phyloP scores from a whole-genome alignment of 345 rosid genomes.

The Lepidium didymum region DNA sequence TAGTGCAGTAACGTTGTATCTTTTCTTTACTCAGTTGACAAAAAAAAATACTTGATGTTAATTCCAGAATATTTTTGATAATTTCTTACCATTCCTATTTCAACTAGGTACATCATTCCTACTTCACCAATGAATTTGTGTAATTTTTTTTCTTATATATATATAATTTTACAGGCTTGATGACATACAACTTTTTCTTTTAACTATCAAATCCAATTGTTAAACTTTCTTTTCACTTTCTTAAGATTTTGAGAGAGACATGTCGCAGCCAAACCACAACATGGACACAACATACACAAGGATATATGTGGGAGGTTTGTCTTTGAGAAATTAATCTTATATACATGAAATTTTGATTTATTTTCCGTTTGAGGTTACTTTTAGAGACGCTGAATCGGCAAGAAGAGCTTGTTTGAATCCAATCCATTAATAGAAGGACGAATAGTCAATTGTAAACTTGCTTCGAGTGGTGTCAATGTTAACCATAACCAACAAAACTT shows the following conservation, averaged over 20 bases:
- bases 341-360: background rate
- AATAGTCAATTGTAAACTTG: conserved; percentile 54
- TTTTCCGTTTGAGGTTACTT: conserved; percentile 36
- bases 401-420: conserved; percentile 45
- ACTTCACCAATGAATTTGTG: background rate
- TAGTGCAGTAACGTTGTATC: no score
- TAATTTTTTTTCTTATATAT: background rate
- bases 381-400: conserved; percentile 60
- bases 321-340: background rate
- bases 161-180: background rate
- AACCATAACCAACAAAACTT: background rate
- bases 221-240: background rate
- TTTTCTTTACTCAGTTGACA: no score
- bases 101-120: background rate
- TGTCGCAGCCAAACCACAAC: background rate
- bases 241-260: background rate
- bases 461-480: conserved; percentile 21
- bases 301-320: background rate
- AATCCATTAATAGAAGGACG: conserved; percentile 57
- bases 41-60: no score
- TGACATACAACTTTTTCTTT: background rate
- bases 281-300: background rate
- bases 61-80: no score
- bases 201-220: background rate
- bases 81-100: background rate